Base-by-base conservation (phyloP, 768 basidiomycete species). In the Pleurotus sapidus region DNA sequence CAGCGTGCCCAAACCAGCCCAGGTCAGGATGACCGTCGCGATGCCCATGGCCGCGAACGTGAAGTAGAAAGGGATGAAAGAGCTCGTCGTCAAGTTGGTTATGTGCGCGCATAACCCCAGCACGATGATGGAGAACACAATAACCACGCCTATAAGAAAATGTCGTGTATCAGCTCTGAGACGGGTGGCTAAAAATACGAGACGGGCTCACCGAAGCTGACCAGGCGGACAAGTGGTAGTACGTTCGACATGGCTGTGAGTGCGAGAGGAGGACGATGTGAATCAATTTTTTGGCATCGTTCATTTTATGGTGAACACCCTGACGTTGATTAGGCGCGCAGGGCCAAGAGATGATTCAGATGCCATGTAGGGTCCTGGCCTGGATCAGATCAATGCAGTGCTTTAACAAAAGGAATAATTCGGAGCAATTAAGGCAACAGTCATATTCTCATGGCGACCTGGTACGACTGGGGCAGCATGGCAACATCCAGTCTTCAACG, bases 11-110 rank as follows among this genome's bases (percentile, higher is more conserved):
- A 54, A 25, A 23, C 37, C 64, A 4, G 76, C 76, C 23, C 79
- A 56, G 3, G 76, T 74, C 27, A 81, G 65, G 23, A 67, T 42
- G 23, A 71, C 61, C 6, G 70, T 66, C 3, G 76, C 77, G 12
- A 77, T 66, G 4, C 65, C 72, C 47, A 78, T 58, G 3, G 73
- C 76, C 2, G 72, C 64, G 34, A 73, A 77, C 5, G 60, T 51
- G 56, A 68, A 71, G 51, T 68, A 72, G n/a, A 58, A 61, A 1
- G 46, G 55, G 5, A 66, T 58, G 56, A 15, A 51, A n/a, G 55
- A 55, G 24, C 53, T 64, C 23, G 61, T 63, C 12, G 68, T 65
- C 27, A 62, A 61, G 30, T 61, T 56, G 12, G 65, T 70, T 40
- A 70, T 45, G 53, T 65, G 65, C 7, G 68, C 66, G 47, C 53